These are phyloP conservation scores for Emergomyces pasteurianus DNA, from an alignment of 2,329 filamentous ascomycete genomes.

Conservation along the genomic window DNA sequence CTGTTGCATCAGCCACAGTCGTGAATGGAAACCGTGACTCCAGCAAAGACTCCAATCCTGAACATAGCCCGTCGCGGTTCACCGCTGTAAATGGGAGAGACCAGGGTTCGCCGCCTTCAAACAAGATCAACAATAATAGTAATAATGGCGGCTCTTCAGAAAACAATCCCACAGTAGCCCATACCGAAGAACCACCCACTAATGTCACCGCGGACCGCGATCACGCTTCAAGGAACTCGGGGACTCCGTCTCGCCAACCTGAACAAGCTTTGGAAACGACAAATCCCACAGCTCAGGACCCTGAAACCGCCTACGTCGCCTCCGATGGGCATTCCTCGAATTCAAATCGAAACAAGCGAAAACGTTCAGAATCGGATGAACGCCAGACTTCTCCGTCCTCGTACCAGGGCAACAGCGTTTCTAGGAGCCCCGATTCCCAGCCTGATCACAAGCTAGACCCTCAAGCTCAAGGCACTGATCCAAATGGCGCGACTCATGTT, in stretches of 20 bases:
- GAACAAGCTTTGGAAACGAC: constrained; percentile 44
- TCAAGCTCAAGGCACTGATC: constrained; percentile 11
- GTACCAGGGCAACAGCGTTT: constrained; percentile 25
- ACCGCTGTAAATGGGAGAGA: constrained; percentile 36
- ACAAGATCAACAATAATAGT: constrained; percentile 1
- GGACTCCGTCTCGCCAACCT: constrained; percentile 17
- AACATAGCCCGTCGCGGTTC: constrained; percentile 34
- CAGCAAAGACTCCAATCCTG: constrained; percentile 22
- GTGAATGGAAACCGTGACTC: constrained; percentile 19
- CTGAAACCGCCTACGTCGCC: constrained; percentile 22
- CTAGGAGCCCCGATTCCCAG: constrained; percentile 26
- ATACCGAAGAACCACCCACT: constrained; percentile 11
- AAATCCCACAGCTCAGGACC: constrained; percentile 14
- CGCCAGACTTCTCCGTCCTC: constrained; percentile 22
- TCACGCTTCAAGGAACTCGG: constrained; percentile 12
- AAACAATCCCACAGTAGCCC: constrained; percentile 1
- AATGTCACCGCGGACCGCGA: constrained; percentile 11
- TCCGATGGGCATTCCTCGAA: constrained; percentile 32
- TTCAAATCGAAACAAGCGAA: constrained; percentile 40
- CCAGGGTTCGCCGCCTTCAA: constrained; percentile 5
- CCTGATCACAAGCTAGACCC: constrained; percentile 23
- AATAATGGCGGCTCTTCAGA: constrained; percentile 7
- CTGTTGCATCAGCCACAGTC: constrained; percentile 23
- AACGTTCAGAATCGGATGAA: constrained; percentile 55
- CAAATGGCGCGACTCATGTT: constrained; percentile 13